Evolutionary conservation across 495 filamentous ascomycete genomes (phyloP).

Genomic region (Aspergillus incahuasiensis): DNA sequence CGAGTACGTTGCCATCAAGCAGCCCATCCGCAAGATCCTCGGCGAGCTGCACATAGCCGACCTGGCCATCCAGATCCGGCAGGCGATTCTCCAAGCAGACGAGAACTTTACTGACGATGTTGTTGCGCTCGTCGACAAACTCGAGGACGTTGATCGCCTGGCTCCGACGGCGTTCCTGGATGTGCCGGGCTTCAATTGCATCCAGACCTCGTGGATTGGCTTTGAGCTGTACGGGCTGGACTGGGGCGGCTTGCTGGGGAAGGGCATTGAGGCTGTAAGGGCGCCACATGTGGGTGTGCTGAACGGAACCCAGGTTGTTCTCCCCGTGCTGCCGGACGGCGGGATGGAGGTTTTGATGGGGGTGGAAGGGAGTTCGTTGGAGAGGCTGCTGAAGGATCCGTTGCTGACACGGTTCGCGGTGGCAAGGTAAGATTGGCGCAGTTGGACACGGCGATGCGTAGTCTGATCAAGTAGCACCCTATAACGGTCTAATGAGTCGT

Average conservation of each 20-base stretch:
- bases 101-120: constrained; percentile 21
- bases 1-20: constrained; percentile 20
- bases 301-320: constrained; percentile 32
- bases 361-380: constrained; percentile 25
- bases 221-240: constrained; percentile 30
- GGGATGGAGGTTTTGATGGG: constrained; percentile 34
- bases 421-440: no score
- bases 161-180: constrained; percentile 32
- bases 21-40: constrained; percentile 17
- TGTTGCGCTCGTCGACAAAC: constrained; percentile 18
- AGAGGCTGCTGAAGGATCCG: constrained; percentile 25
- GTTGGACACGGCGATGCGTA: no score
- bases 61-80: constrained; percentile 28
- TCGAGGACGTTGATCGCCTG: constrained; percentile 26
- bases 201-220: constrained; percentile 29
- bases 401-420: constrained; percentile 25
- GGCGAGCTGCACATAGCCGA: constrained; percentile 16
- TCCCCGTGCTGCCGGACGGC: constrained; percentile 30
- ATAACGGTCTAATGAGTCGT: no score
- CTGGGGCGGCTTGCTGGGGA: constrained; percentile 31
- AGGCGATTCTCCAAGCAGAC: constrained; percentile 27
- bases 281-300: constrained; percentile 28
- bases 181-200: constrained; percentile 28
- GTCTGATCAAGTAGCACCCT: no score
- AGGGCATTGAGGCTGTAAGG: constrained; percentile 28